Base-by-base conservation (phyloP, 176 grass and related monocot genomes). In the Chrysopogon serrulatus region DNA sequence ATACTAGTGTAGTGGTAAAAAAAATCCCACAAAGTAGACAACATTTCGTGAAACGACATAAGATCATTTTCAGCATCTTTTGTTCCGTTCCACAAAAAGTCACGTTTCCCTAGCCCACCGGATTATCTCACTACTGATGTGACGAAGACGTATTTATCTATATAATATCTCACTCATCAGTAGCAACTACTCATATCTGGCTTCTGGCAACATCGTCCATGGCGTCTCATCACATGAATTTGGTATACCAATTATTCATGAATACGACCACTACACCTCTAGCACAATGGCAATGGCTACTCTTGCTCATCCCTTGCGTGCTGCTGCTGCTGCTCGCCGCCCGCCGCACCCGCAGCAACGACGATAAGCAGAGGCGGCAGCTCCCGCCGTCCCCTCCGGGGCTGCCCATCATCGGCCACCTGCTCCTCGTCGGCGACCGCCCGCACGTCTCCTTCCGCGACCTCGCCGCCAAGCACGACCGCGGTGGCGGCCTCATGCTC, bases 401-500 rank as follows among this genome's bases (percentile, higher is more conserved):
- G 66, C 44, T 79, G 0, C 88, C 88, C 2, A 5, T 90, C 19
- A 56, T 90, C 41, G 88, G 88, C 17, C 74, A 90, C 84, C 41
- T 87, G 28, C 88, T 83, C 57, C 88, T 73, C 11, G 31, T 87
- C 5, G 80, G 84, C 31, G 33, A 77, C 23, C 73, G 48, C n/a
- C 82, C 86, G 11, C 90, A 92, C 9, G 43, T 79, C 73, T 88
- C 90, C 62, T 37, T 88, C 16, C 3, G 35, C 53, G 24, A 74
- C 10, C 72, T 86, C 65, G 62, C 74, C 36, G 57, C 53, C 13
- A 67, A 48, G 59, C 51, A 13, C 21, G 62, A 88, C 37, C 2
- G 1, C 26, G 49, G 64, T 2, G 33, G 6, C 2, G 68, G 84
- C 35, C 40, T 91, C 69, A 76, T 91, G 81, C 74, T 84, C 78